phyloP scores from a whole-genome alignment of 2,329 filamentous ascomycete species.

The Neofusicoccum kwambonambiense region DNA sequence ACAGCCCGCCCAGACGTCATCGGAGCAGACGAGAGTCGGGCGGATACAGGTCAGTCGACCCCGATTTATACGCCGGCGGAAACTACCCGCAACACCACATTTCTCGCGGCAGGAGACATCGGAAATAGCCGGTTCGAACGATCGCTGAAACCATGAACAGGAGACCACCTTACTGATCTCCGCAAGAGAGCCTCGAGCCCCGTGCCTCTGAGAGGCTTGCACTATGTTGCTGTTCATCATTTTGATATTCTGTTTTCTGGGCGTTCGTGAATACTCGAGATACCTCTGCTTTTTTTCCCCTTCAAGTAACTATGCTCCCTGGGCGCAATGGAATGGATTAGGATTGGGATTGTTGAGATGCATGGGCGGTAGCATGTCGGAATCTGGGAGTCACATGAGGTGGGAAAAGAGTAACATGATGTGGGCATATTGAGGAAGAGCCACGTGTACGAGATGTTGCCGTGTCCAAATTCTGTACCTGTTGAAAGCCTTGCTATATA shows the following conservation, averaged over 20 bases:
- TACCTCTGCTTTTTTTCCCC: background rate
- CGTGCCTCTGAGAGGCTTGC: too few species aligned
- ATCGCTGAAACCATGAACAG: slow-evolving; percentile 8
- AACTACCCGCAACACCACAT: slow-evolving; percentile 22
- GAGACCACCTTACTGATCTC: slow-evolving; percentile 7
- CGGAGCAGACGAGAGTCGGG: slow-evolving; percentile 41
- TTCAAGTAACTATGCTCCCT: too few species aligned
- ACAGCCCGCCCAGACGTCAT: slow-evolving; percentile 42
- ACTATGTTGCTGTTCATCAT: too few species aligned
- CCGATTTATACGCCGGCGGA: slow-evolving; percentile 39
- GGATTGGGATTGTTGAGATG: background rate
- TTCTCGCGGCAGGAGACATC: slow-evolving; percentile 21
- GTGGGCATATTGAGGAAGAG: background rate
- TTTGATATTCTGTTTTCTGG: background rate
- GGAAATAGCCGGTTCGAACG: background rate
- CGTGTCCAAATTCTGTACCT: background rate
- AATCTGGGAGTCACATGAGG: background rate
- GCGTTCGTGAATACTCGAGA: background rate
- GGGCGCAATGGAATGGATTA: background rate
- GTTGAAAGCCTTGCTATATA: background rate
- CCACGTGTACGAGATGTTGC: background rate
- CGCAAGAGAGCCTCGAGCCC: background rate
- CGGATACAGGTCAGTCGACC: slow-evolving; percentile 50
- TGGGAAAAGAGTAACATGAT: background rate
- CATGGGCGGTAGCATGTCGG: background rate